Percentiles rank a stretch among this genome's conserved stretches.
phyloP scores from a whole-genome alignment of 305 asterid genomes.

The Stenogyne calaminthoides region DNA sequence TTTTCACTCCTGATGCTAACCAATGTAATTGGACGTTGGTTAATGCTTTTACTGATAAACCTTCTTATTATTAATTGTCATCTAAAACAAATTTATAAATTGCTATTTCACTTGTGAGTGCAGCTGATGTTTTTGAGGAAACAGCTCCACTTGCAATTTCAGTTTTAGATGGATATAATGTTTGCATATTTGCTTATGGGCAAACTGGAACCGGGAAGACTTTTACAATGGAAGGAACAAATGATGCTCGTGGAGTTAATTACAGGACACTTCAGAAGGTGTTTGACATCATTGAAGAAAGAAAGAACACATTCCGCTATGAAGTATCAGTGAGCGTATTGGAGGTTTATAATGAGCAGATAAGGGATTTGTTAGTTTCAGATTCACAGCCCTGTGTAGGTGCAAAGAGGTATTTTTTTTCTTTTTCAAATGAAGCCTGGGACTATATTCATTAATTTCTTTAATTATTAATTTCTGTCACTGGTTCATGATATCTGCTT shows the following conservation, averaged over 20 bases:
- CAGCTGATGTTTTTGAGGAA: conserved; percentile 90
- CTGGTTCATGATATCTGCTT: too few relatives aligned
- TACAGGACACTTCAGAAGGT: conserved; percentile 84
- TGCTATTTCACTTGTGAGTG: conserved; percentile 30
- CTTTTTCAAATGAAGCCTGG: too few relatives aligned
- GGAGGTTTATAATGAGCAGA: conserved; percentile 58
- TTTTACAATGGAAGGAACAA: conserved; percentile 95
- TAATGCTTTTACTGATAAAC: not conserved
- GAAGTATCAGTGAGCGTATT: conserved; percentile 86
- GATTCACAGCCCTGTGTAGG: too few relatives aligned
- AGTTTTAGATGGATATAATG: conserved; percentile 92
- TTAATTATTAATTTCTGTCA: too few relatives aligned
- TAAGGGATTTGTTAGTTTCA: too few relatives aligned
- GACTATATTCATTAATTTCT: too few relatives aligned
- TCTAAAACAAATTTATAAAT: conserved; percentile 1
- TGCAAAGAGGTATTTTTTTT: too few relatives aligned
- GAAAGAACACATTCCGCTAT: conserved; percentile 62
- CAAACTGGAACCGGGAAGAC: conserved; percentile 99
- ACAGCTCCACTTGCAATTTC: conserved; percentile 87
- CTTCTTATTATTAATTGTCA: not conserved
- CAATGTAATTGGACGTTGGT: conserved; percentile 54
- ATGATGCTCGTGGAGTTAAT: conserved; percentile 91
- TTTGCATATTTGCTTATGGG: conserved; percentile 93
- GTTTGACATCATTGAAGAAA: conserved; percentile 75
- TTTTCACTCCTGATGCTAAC: conserved; percentile 77